These are phyloP conservation scores for Pestalotiopsis sp. DNA, from an alignment of 2,329 filamentous ascomycete genomes.

Conservation along the genomic window DNA sequence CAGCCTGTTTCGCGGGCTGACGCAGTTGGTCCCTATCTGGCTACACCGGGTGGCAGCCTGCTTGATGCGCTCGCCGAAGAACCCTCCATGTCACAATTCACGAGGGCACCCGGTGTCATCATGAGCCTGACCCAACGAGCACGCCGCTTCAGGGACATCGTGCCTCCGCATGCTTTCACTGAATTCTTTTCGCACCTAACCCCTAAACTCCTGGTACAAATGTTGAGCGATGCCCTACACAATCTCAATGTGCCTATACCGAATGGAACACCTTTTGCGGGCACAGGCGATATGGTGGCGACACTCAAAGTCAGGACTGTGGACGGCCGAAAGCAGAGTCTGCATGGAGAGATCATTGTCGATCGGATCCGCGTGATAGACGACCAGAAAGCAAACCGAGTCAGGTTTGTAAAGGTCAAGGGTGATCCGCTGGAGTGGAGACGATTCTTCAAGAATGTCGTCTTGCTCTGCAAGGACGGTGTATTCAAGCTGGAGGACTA, in stretches of 20 bases:
- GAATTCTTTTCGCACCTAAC: constrained; percentile 89
- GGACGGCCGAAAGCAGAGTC: constrained; percentile 70
- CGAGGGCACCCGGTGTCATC: constrained; percentile 74
- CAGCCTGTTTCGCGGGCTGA: constrained; percentile 46
- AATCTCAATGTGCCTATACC: constrained; percentile 80
- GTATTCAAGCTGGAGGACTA: constrained; percentile 64
- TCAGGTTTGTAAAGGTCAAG: constrained; percentile 91
- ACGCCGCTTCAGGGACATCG: constrained; percentile 85
- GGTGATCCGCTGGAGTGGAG: constrained; percentile 97
- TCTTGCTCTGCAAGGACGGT: constrained; percentile 82
- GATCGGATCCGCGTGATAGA: constrained; percentile 64
- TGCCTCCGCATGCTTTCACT: constrained; percentile 83
- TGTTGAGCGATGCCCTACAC: constrained; percentile 80
- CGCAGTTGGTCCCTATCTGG: constrained; percentile 37
- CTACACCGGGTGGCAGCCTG: constrained; percentile 43
- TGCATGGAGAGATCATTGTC: constrained; percentile 76
- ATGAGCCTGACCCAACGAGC: constrained; percentile 88
- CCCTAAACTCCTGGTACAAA: constrained; percentile 73
- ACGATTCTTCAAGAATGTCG: constrained; percentile 95
- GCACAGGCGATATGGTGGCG: constrained; percentile 57
- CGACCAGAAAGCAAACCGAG: constrained; percentile 71
- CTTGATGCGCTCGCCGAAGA: constrained; percentile 76
- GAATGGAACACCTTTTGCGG: constrained; percentile 43
- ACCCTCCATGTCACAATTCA: constrained; percentile 86
- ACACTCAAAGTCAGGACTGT: constrained; percentile 74